Evolutionary conservation across 805 yeast genomes (phyloP).

Genomic region (Torulaspora indica): DNA sequence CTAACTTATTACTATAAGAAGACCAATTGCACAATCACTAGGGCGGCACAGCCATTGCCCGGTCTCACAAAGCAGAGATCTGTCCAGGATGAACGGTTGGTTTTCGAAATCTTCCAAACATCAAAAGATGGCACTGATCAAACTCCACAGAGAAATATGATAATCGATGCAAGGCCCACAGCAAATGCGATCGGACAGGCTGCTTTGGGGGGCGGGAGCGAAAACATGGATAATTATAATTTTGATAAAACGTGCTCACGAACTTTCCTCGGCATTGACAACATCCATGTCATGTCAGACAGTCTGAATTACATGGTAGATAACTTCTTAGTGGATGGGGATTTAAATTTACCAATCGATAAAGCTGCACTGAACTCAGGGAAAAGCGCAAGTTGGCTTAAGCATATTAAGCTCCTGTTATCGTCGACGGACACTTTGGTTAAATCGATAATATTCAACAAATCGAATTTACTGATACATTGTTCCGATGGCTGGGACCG

Average conservation of each 20-base stretch:
- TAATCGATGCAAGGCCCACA: conserved; percentile 88
- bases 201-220: conserved; percentile 98
- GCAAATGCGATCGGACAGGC: conserved; percentile 96
- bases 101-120: conserved; percentile 66
- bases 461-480: conserved; percentile 79
- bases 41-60: conserved; percentile 90
- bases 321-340: conserved; percentile 58
- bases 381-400: conserved; percentile 64
- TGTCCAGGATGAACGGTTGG: conserved; percentile 82
- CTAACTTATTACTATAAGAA: conserved; percentile 67
- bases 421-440: conserved; percentile 73
- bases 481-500: conserved; percentile 99
- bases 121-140: conserved; percentile 39
- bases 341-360: conserved; percentile 49
- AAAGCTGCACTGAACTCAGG: conserved; percentile 53
- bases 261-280: conserved; percentile 84
- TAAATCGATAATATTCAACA: conserved; percentile 76
- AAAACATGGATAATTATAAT: conserved; percentile 80
- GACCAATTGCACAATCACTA: conserved; percentile 71
- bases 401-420: conserved; percentile 60
- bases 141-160: conserved; percentile 48
- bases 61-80: conserved; percentile 86
- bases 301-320: conserved; percentile 60
- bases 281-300: conserved; percentile 92
- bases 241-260: conserved; percentile 51